Percentiles rank a stretch among this genome's conserved stretches.
These are phyloP conservation scores for Pleoardoris graminearum DNA, from an alignment of 2,329 filamentous ascomycete genomes.

Conservation along the genomic window DNA sequence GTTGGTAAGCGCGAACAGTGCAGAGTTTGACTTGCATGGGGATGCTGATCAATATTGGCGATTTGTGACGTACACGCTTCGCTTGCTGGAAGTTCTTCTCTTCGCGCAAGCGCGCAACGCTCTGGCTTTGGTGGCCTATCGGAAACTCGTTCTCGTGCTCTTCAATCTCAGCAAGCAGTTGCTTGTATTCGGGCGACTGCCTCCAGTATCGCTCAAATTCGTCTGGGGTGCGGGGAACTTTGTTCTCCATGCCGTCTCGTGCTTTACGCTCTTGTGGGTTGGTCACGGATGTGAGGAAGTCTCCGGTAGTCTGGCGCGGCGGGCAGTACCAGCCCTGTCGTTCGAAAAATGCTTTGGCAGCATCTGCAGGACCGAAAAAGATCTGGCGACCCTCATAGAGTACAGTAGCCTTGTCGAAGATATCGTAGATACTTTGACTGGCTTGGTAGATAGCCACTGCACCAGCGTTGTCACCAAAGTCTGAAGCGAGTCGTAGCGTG, in stretches of 20 bases:
- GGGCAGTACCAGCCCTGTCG: slow-evolving; percentile 71
- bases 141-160: slow-evolving; percentile 55
- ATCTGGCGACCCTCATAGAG: slow-evolving; percentile 79
- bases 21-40: slow-evolving; percentile 49
- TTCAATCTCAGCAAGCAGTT: slow-evolving; percentile 54
- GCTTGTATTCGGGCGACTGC: slow-evolving; percentile 52
- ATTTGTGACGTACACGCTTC: slow-evolving; percentile 58
- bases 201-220: slow-evolving; percentile 58
- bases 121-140: slow-evolving; percentile 44
- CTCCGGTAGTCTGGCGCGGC: slow-evolving; percentile 68
- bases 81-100: slow-evolving; percentile 58
- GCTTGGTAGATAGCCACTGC: slow-evolving; percentile 64
- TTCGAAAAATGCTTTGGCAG: slow-evolving; percentile 68
- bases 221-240: slow-evolving; percentile 53
- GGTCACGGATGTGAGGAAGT: slow-evolving; percentile 77
- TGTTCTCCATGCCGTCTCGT: slow-evolving; percentile 48
- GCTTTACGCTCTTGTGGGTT: slow-evolving; percentile 50
- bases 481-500: slow-evolving; percentile 55
- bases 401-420: slow-evolving; percentile 74
- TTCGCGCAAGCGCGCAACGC: slow-evolving; percentile 40
- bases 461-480: slow-evolving; percentile 55
- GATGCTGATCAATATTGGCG: slow-evolving; percentile 61
- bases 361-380: slow-evolving; percentile 67
- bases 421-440: slow-evolving; percentile 57
- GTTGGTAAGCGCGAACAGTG: slow-evolving; percentile 37